phyloP scores from a whole-genome alignment of 2,329 filamentous ascomycete species.

The Arthrobotrys sphaeroides region DNA sequence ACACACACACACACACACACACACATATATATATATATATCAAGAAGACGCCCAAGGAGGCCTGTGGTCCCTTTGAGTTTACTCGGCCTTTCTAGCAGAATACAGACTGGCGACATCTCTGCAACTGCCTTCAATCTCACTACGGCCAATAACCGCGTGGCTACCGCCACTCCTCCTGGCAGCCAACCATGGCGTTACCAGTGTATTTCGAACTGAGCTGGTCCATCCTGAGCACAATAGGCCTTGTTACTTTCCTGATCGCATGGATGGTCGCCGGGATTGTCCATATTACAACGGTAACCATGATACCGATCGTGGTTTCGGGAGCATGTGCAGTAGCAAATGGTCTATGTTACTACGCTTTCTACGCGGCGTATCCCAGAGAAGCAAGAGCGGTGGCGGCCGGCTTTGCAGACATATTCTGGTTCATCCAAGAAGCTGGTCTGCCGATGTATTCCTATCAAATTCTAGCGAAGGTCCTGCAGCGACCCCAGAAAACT shows the following conservation, averaged over 20 bases:
- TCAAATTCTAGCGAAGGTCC: constrained; percentile 66
- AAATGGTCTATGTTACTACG: constrained; percentile 64
- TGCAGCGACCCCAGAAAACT: constrained; percentile 61
- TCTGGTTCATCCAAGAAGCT: constrained; percentile 64
- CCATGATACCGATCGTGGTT: constrained; percentile 62
- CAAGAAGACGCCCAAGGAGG: background rate
- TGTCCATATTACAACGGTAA: constrained; percentile 61
- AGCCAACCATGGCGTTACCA: constrained; percentile 18
- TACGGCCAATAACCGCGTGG: background rate
- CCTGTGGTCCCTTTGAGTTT: no score
- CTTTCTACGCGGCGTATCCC: constrained; percentile 60
- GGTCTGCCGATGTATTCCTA: constrained; percentile 66
- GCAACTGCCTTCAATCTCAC: background rate
- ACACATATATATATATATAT: constrained; percentile 7
- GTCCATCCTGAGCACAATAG: constrained; percentile 64
- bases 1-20: no score
- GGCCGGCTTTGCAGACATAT: constrained; percentile 61
- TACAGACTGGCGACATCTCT: background rate
- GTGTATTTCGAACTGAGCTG: constrained; percentile 64
- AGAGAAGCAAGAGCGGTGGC: constrained; percentile 59
- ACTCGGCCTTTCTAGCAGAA: no score
- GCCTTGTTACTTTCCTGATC: constrained; percentile 62
- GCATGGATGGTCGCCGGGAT: constrained; percentile 62
- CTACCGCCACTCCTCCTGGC: background rate
- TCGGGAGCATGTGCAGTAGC: constrained; percentile 62